Evolutionary conservation across 352 stramenopile species (phyloP).

Genomic region (Globisporangium okanoganense): DNA sequence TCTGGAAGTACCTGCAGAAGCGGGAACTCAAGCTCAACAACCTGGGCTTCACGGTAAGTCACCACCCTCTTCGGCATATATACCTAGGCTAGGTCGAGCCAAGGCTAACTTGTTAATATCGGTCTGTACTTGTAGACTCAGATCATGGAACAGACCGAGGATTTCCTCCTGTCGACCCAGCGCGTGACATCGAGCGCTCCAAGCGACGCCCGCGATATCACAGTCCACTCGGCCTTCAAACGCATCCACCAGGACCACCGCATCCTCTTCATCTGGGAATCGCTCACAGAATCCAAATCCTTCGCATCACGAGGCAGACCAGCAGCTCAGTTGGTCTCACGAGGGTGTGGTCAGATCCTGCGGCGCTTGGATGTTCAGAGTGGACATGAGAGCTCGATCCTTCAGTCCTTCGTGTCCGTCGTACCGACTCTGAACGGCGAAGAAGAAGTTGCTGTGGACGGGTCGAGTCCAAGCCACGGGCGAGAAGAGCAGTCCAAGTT

Average conservation of each 20-base stretch:
- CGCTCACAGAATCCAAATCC: background rate
- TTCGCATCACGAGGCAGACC: background rate
- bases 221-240: background rate
- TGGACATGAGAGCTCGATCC: background rate
- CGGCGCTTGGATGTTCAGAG: background rate
- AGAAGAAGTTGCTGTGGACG: too few species aligned
- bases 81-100: too few species aligned
- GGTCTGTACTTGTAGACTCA: conserved; percentile 1
- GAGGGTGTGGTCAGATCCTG: background rate
- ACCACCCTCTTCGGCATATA: too few species aligned
- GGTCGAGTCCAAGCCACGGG: too few species aligned
- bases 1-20: conserved; percentile 8
- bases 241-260: background rate
- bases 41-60: background rate
- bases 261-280: conserved; percentile 6
- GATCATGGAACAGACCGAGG: conserved; percentile 1
- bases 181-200: background rate
- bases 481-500: background rate
- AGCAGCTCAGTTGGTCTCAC: background rate
- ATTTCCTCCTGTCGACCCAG: conserved; percentile 8
- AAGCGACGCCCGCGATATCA: background rate
- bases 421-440: background rate
- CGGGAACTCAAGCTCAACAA: conserved; percentile 1
- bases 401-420: conserved; percentile 9
- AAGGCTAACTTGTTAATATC: too few species aligned